These are phyloP conservation scores for Phytophthora gonapodyides DNA, from an alignment of 352 stramenopile genomes.

Conservation along the genomic window DNA sequence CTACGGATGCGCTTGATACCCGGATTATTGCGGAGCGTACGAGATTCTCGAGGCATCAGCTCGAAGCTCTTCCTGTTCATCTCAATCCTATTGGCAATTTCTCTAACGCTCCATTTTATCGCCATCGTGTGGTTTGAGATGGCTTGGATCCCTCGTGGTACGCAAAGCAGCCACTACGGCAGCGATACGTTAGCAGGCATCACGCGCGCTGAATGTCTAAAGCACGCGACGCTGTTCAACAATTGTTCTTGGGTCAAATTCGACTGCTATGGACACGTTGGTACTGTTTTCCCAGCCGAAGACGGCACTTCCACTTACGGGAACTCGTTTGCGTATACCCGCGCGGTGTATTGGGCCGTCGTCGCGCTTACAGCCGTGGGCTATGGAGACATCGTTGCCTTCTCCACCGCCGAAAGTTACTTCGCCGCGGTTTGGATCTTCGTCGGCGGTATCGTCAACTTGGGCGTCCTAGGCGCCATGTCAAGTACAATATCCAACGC, in stretches of 20 bases:
- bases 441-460: slow-evolving; percentile 68
- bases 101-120: slow-evolving; percentile 49
- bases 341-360: slow-evolving; percentile 68
- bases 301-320: slow-evolving; percentile 40
- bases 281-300: slow-evolving; percentile 39
- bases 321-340: slow-evolving; percentile 54
- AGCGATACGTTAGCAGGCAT: background rate
- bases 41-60: slow-evolving; percentile 53
- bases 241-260: slow-evolving; percentile 67
- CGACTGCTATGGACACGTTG: slow-evolving; percentile 64
- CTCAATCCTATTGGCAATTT: slow-evolving; percentile 46
- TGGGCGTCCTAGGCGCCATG: slow-evolving; percentile 71
- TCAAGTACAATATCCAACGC: slow-evolving; percentile 68
- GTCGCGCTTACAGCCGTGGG: slow-evolving; percentile 64
- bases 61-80: slow-evolving; percentile 51
- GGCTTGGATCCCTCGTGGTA: slow-evolving; percentile 24
- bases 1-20: slow-evolving; percentile 44
- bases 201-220: slow-evolving; percentile 37
- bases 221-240: slow-evolving; percentile 48
- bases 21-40: slow-evolving; percentile 47
- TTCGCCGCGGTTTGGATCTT: slow-evolving; percentile 70
- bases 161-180: background rate
- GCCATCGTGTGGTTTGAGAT: slow-evolving; percentile 66
- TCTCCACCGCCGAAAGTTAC: slow-evolving; percentile 66
- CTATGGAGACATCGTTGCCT: slow-evolving; percentile 70